Evolutionary conservation across 2,329 filamentous ascomycete species (phyloP), one percentile per base, ranked within the genome.

Genomic region (Xylaria sp.): DNA sequence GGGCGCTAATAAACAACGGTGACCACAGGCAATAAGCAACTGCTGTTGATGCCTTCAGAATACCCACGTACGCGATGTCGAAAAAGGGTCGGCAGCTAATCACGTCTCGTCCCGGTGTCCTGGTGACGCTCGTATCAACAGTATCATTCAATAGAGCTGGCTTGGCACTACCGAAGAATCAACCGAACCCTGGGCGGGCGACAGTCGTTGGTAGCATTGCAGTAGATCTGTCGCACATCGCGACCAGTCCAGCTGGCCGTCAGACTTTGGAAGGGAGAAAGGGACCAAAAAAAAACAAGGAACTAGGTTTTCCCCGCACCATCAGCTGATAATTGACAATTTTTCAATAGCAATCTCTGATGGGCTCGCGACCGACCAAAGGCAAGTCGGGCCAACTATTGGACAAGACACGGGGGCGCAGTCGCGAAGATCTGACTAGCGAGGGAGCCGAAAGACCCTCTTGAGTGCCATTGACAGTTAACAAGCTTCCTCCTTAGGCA

Each of bases 381-480:
- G 51, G 27, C 42, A 12, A 59, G 35, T 37, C 32, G 51, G 57
- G 12, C 12, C 44, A 50, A 42, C 58, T 55, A 71, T 69, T 71
- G 69, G 69, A 48, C 63, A 47, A 40, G 25, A 44, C 50, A 61
- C 51, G 60, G 69, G 47, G 69, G 69, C 69, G 69, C 69, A 71
- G 69, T 32, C 66, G 25, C 48, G 68, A 66, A 64, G 63, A 71
- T 69, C 65, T 68, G 50, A 62, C 58, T 57, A 65, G 55, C 35
- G 57, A 69, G 44, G 51, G 51, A 62, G 40, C 60, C 51, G 42
- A 57, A 51, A 54, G 40, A 21, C 42, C 59, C 63, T 57, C 27
- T 63, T 13, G 32, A 25, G 51, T 64, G 40, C 18, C 35, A 48
- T 53, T 40, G 42, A 48, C 27, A 18, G 23, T 25, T 48, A 47